Evolutionary conservation across 2,329 filamentous ascomycete genomes (phyloP).

Genomic region (Dichotomopilus funicola): DNA sequence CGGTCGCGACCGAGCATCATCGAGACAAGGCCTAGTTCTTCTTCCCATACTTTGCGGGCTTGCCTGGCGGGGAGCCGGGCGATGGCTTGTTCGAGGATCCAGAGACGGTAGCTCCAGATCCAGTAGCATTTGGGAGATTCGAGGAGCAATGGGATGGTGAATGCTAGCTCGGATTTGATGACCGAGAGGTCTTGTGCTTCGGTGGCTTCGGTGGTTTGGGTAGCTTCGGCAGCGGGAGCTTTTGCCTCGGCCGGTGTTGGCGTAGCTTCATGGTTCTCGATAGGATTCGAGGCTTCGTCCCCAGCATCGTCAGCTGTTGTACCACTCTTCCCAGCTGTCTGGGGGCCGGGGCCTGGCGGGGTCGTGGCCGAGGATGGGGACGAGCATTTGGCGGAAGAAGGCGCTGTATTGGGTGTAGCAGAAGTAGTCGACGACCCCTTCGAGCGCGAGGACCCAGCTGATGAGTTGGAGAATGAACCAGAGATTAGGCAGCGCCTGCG

Average conservation of each 20-base stretch:
- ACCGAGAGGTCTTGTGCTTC: slow-evolving; percentile 38
- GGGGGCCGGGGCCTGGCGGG: slow-evolving; percentile 41
- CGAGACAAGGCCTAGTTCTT: slow-evolving; percentile 72
- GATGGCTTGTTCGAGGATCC: slow-evolving; percentile 71
- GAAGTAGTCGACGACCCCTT: slow-evolving; percentile 49
- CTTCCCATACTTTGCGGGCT: slow-evolving; percentile 68
- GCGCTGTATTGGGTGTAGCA: slow-evolving; percentile 51
- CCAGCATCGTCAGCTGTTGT: slow-evolving; percentile 38
- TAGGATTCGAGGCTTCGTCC: not conserved
- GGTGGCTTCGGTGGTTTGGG: slow-evolving; percentile 16
- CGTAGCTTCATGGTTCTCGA: not conserved
- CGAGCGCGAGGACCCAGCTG: slow-evolving; percentile 46
- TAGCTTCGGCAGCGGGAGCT: too few species aligned
- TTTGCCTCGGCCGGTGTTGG: not conserved
- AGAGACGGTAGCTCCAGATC: slow-evolving; percentile 95
- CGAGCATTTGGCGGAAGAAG: slow-evolving; percentile 55
- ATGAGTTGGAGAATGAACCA: slow-evolving; percentile 50
- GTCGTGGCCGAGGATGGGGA: slow-evolving; percentile 47
- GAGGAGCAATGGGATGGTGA: slow-evolving; percentile 76
- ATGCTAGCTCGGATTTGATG: slow-evolving; percentile 68
- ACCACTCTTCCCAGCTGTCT: slow-evolving; percentile 48
- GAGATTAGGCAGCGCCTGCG: slow-evolving; percentile 64
- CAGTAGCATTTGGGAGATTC: slow-evolving; percentile 96
- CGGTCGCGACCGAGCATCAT: slow-evolving; percentile 86
- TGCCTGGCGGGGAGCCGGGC: slow-evolving; percentile 48